A percentile compares a stretch with the other conserved stretches of the same genome.
Conservation (phyloP, 1,284 basidiomycete species). For the Coriolopsis trogii region DNA sequence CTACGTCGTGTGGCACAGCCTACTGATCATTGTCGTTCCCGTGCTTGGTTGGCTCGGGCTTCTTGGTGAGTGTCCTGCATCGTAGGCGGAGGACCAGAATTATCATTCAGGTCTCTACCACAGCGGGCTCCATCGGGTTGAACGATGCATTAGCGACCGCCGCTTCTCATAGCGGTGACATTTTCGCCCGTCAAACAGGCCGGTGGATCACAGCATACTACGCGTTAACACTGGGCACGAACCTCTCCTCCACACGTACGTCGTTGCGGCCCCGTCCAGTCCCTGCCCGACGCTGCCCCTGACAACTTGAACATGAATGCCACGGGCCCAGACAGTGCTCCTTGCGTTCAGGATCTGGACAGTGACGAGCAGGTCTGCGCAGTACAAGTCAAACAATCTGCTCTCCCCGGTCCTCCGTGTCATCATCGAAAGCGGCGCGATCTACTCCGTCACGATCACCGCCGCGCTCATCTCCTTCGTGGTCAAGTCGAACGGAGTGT, state of each 20-base stretch:
- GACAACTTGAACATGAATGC: not conserved
- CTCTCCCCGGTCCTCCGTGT: slow-evolving; percentile 34
- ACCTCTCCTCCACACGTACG: slow-evolving; percentile 35
- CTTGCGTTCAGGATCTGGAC: slow-evolving; percentile 34
- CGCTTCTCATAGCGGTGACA: slow-evolving; percentile 19
- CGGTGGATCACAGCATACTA: slow-evolving; percentile 37
- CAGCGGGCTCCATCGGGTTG: slow-evolving; percentile 18
- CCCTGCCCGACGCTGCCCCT: not conserved
- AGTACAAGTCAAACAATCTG: slow-evolving; percentile 19
- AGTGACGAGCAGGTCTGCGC: slow-evolving; percentile 25
- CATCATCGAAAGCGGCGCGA: slow-evolving; percentile 37
- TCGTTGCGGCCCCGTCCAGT: not conserved
- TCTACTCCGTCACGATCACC: slow-evolving; percentile 38
- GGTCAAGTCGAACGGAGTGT: slow-evolving; percentile 34
- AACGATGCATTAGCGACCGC: slow-evolving; percentile 20
- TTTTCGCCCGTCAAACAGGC: slow-evolving; percentile 27
- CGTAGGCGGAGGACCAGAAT: no score
- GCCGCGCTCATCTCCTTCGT: slow-evolving; percentile 37
- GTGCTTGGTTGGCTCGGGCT: slow-evolving; percentile 28
- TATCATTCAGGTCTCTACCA: not conserved
- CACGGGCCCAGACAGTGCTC: slow-evolving; percentile 19
- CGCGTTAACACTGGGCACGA: slow-evolving; percentile 33
- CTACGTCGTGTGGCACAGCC: slow-evolving; percentile 32
- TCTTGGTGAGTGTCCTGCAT: slow-evolving; percentile 13
- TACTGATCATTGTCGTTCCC: slow-evolving; percentile 28